Percentiles rank a stretch among this genome's conserved stretches.
Conservation (phyloP, 1,284 basidiomycete genomes). For the Microbotryum scabiosae region DNA sequence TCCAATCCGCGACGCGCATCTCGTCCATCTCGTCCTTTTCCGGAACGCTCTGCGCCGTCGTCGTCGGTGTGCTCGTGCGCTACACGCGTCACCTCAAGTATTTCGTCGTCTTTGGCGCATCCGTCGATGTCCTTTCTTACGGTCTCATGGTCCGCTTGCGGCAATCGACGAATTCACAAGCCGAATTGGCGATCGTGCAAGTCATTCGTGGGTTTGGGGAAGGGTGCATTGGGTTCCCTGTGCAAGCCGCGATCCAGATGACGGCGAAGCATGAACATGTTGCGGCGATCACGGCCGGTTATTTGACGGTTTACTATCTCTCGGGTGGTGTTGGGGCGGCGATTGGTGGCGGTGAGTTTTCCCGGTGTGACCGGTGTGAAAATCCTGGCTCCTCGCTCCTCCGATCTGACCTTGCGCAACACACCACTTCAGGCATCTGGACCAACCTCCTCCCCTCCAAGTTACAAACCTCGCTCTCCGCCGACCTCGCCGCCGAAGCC, state of each 20-base stretch:
- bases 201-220: conserved; percentile 35
- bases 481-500: conserved; percentile 32
- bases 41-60: conserved; percentile 34
- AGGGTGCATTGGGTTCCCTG: conserved; percentile 39
- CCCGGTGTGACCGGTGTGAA: neutral
- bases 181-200: conserved; percentile 38
- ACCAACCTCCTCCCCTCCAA: conserved; percentile 37
- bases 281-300: conserved; percentile 38
- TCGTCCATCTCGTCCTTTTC: conserved; percentile 34
- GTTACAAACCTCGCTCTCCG: conserved; percentile 36
- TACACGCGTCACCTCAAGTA: conserved; percentile 37
- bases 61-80: conserved; percentile 31
- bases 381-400: neutral
- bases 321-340: conserved; percentile 39
- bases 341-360: conserved; percentile 36
- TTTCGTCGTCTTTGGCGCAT: conserved; percentile 37
- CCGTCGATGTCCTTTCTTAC: conserved; percentile 34
- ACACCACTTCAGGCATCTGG: conserved; percentile 34
- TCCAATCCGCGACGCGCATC: conserved; percentile 35
- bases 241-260: conserved; percentile 39
- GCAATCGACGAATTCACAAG: conserved; percentile 31
- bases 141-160: conserved; percentile 41
- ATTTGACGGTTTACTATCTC: conserved; percentile 40
- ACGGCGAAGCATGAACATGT: conserved; percentile 39
- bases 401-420: neutral